Percentiles rank a stretch among this genome's conserved stretches.
Conservation (phyloP, 306 rosid genomes). For the Elaeagnus macrophylla region DNA sequence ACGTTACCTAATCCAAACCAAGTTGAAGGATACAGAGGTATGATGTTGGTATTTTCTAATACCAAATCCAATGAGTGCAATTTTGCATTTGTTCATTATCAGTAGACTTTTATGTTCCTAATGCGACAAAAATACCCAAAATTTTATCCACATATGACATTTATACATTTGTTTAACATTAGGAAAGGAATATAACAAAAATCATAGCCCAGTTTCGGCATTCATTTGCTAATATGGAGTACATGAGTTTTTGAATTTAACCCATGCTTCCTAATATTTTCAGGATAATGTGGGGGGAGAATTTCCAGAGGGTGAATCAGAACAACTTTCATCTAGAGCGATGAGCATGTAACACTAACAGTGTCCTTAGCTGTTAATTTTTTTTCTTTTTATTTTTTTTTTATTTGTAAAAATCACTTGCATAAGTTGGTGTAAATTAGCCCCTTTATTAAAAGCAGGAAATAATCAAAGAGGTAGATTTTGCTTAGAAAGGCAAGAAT, state of each 20-base stretch:
- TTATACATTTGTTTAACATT: no score
- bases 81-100: no score
- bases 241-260: background rate
- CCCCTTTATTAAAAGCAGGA: conserved; percentile 26
- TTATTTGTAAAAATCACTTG: conserved; percentile 48
- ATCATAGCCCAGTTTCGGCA: no score
- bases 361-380: conserved; percentile 15
- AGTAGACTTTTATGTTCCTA: no score
- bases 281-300: conserved; percentile 52
- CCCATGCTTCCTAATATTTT: background rate
- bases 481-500: background rate
- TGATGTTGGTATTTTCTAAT: conserved; percentile 1
- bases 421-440: conserved; percentile 39
- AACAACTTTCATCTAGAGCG: conserved; percentile 63
- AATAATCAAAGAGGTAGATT: conserved; percentile 12
- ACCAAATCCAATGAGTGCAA: background rate
- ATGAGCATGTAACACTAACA: conserved; percentile 61
- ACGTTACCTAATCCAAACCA: conserved; percentile 34
- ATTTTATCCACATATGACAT: no score
- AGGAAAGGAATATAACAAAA: no score
- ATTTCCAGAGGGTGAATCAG: conserved; percentile 57
- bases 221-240: no score
- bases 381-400: conserved; percentile 24
- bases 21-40: conserved; percentile 55
- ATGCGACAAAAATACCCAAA: no score